These are phyloP conservation scores for Fusarium sp. DNA, from an alignment of 2,329 filamentous ascomycete species.

Conservation along the genomic window DNA sequence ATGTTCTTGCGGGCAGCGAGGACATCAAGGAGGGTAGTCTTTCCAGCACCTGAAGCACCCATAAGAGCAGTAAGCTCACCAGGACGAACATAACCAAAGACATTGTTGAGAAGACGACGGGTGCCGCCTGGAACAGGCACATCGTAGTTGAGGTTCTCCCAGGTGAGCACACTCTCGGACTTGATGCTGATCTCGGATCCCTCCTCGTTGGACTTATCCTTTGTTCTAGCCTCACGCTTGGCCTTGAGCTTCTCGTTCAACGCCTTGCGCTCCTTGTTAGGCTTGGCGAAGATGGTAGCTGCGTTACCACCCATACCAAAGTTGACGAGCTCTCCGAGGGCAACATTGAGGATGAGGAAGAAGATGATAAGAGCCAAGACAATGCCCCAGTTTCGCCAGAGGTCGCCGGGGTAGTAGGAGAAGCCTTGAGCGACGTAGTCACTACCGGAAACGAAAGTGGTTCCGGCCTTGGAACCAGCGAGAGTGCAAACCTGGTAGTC, in stretches of 20 bases:
- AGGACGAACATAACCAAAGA: slow-evolving; percentile 79
- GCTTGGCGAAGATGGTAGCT: slow-evolving; percentile 80
- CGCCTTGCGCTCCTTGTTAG: slow-evolving; percentile 73
- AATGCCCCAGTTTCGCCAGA: slow-evolving; percentile 90
- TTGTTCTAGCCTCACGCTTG: slow-evolving; percentile 69
- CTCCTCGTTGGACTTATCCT: slow-evolving; percentile 59
- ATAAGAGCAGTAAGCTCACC: slow-evolving; percentile 83
- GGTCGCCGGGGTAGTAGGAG: slow-evolving; percentile 72
- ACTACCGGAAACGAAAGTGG: slow-evolving; percentile 70
- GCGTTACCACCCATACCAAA: slow-evolving; percentile 85
- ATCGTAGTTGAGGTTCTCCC: slow-evolving; percentile 86
- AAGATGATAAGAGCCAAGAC: slow-evolving; percentile 79
- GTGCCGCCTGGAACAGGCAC: slow-evolving; percentile 70
- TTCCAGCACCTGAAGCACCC: slow-evolving; percentile 87
- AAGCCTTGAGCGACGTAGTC: slow-evolving; percentile 78
- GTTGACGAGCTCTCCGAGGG: slow-evolving; percentile 82
- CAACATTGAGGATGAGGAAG: slow-evolving; percentile 81
- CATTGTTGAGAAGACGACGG: slow-evolving; percentile 66
- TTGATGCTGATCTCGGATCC: slow-evolving; percentile 66
- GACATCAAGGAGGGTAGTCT: slow-evolving; percentile 86
- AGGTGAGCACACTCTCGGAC: slow-evolving; percentile 80
- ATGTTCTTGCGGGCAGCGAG: slow-evolving; percentile 72
- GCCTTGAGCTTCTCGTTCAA: slow-evolving; percentile 73
- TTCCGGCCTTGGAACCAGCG: slow-evolving; percentile 76
- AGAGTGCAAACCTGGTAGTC: slow-evolving; percentile 85